A percentile compares a stretch with the other conserved stretches of the same genome.
These are phyloP conservation scores for Rosa persica DNA, from an alignment of 306 rosid species.

Conservation along the genomic window DNA sequence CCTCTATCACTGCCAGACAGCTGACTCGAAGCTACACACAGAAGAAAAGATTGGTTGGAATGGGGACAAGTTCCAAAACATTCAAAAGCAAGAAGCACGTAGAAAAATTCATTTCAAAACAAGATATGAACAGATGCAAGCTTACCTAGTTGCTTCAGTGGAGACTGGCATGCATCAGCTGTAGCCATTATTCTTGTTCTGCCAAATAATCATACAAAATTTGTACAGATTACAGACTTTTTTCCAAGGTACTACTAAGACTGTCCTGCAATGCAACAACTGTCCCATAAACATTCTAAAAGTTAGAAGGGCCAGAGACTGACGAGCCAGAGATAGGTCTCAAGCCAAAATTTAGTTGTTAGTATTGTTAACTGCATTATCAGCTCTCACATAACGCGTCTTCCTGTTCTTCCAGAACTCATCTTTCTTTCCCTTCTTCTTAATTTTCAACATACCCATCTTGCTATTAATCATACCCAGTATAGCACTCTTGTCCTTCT, in stretches of 20 bases:
- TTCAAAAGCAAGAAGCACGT: background rate
- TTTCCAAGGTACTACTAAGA: background rate
- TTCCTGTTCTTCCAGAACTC: constrained; percentile 88
- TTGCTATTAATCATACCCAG: constrained; percentile 52
- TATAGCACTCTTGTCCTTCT: constrained; percentile 63
- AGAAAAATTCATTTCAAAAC: background rate
- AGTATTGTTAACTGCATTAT: background rate
- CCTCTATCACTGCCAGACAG: background rate
- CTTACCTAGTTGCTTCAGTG: background rate
- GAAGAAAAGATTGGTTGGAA: background rate
- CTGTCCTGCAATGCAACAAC: background rate
- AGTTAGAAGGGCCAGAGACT: background rate
- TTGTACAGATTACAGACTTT: background rate
- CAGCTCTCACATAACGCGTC: constrained; percentile 30
- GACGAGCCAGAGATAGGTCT: background rate
- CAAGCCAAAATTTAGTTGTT: background rate
- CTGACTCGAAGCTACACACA: background rate
- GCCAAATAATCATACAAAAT: background rate
- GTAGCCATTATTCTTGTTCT: constrained; percentile 5
- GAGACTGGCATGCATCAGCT: constrained; percentile 5
- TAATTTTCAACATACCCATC: constrained; percentile 52
- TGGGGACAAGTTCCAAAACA: background rate
- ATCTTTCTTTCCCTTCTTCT: constrained; percentile 64
- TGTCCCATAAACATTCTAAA: background rate
- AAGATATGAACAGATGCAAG: background rate